Evolutionary conservation across 2,329 filamentous ascomycete genomes (phyloP).

Genomic region (Tolypocladium ovalisporum): DNA sequence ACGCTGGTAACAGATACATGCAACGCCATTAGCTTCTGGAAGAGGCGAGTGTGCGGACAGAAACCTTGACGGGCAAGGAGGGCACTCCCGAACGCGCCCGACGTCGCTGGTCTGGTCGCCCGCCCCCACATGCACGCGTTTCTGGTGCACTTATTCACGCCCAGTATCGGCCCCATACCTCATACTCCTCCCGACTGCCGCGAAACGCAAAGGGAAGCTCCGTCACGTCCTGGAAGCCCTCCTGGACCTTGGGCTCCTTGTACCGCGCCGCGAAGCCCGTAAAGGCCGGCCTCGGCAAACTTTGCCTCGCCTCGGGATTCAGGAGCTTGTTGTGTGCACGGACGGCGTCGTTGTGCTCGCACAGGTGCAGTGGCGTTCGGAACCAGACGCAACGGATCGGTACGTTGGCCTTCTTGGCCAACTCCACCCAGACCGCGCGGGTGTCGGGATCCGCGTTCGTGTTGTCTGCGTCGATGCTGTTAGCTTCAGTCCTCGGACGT

Average conservation of each 20-base stretch:
- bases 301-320: slow-evolving; percentile 71
- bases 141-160: slow-evolving; percentile 27
- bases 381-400: slow-evolving; percentile 83
- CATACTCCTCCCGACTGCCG: slow-evolving; percentile 56
- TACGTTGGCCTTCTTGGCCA: slow-evolving; percentile 60
- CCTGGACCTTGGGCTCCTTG: slow-evolving; percentile 56
- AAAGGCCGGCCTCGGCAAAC: slow-evolving; percentile 73
- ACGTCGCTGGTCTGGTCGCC: not conserved
- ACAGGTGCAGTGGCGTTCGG: slow-evolving; percentile 56
- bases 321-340: slow-evolving; percentile 59
- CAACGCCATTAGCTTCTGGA: not conserved
- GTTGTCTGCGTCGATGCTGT: slow-evolving; percentile 53
- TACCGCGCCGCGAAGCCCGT: slow-evolving; percentile 63
- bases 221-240: slow-evolving; percentile 77
- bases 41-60: not conserved
- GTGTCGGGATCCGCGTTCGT: slow-evolving; percentile 82
- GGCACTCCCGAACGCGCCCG: not conserved
- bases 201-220: slow-evolving; percentile 67
- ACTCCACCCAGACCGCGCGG: slow-evolving; percentile 63
- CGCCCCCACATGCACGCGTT: not conserved
- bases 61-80: not conserved
- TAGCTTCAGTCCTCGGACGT: slow-evolving; percentile 4
- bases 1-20: not conserved
- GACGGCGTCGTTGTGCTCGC: slow-evolving; percentile 80
- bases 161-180: slow-evolving; percentile 72